A percentile compares a stretch with the other conserved stretches of the same genome.
Evolutionary conservation across 306 rosid genomes (phyloP).

Genomic region (Carpinus fangiana): DNA sequence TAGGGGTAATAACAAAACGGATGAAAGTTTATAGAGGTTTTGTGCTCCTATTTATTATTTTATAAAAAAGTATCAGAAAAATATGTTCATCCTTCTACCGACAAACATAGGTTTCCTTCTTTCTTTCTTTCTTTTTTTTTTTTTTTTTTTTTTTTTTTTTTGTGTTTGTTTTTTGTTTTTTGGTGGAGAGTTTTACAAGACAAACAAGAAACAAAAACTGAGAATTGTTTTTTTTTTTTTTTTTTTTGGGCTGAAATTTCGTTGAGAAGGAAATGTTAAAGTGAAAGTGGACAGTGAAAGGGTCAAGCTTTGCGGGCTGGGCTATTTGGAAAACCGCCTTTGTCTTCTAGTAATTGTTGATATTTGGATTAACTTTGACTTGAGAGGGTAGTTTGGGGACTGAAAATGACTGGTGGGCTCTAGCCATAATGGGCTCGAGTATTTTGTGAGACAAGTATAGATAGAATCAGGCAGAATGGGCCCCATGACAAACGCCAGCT

Average conservation of each 20-base stretch:
- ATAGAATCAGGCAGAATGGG: background rate
- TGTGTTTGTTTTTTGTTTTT: too few relatives aligned
- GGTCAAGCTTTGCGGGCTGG: background rate
- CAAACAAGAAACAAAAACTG: too few relatives aligned
- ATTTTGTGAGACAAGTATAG: background rate
- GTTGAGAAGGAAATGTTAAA: too few relatives aligned
- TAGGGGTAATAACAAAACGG: too few relatives aligned
- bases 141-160: background rate
- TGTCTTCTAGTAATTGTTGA: too few relatives aligned
- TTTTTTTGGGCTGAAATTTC: background rate
- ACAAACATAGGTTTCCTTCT: background rate
- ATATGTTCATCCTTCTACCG: too few relatives aligned
- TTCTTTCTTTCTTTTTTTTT: too few relatives aligned
- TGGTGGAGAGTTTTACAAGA: too few relatives aligned
- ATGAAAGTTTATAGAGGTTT: too few relatives aligned
- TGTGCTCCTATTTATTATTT: too few relatives aligned
- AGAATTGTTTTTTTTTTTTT: too few relatives aligned
- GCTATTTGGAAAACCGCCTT: background rate
- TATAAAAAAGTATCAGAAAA: too few relatives aligned
- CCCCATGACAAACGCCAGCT: background rate
- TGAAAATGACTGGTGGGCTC: background rate
- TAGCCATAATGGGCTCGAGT: background rate
- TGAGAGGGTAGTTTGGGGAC: background rate
- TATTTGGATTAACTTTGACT: background rate
- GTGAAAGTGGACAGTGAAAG: background rate